A percentile compares a stretch with the other conserved stretches of the same genome.
These are phyloP conservation scores for Asparagopsis taxiformis DNA, from an alignment of 31 red algal species.

Conservation along the genomic window DNA sequence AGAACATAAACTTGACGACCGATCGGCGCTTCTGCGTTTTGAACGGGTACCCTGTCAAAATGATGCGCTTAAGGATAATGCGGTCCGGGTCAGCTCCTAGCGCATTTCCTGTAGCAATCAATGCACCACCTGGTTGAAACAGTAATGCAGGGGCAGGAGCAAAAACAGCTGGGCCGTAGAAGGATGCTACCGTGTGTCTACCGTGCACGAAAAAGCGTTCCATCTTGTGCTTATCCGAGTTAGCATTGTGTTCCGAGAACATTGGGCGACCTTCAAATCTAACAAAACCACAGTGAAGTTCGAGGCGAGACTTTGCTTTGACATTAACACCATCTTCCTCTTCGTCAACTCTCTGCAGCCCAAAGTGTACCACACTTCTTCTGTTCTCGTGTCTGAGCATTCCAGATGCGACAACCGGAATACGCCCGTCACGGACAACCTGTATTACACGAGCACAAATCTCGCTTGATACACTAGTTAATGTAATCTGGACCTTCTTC, in stretches of 20 bases:
- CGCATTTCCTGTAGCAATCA: constrained; percentile 69
- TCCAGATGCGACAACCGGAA: constrained; percentile 55
- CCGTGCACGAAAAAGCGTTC: constrained; percentile 72
- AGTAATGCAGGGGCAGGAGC: constrained; percentile 83
- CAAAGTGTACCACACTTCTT: constrained; percentile 74
- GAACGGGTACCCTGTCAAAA: constrained; percentile 89
- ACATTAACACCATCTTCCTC: constrained; percentile 24
- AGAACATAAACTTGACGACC: constrained; percentile 90
- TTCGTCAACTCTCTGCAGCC: constrained; percentile 47
- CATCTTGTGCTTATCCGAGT: constrained; percentile 78
- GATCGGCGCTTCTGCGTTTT: constrained; percentile 76
- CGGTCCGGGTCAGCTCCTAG: constrained; percentile 82
- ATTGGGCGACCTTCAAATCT: constrained; percentile 70
- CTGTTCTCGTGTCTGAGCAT: constrained; percentile 72
- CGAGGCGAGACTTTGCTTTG: constrained; percentile 59
- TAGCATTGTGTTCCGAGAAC: constrained; percentile 80
- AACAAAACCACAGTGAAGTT: constrained; percentile 89
- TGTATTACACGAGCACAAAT: constrained; percentile 1
- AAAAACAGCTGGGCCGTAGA: constrained; percentile 77
- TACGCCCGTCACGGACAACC: background rate
- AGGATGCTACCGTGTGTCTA: constrained; percentile 66
- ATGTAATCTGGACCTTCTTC: constrained; percentile 31
- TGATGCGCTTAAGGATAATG: constrained; percentile 88
- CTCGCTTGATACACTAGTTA: constrained; percentile 30
- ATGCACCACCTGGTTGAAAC: constrained; percentile 39